Evolutionary conservation across 768 basidiomycete genomes (phyloP), one percentile per base, ranked within the genome.

Genomic region (Boletus reticuloceps): DNA sequence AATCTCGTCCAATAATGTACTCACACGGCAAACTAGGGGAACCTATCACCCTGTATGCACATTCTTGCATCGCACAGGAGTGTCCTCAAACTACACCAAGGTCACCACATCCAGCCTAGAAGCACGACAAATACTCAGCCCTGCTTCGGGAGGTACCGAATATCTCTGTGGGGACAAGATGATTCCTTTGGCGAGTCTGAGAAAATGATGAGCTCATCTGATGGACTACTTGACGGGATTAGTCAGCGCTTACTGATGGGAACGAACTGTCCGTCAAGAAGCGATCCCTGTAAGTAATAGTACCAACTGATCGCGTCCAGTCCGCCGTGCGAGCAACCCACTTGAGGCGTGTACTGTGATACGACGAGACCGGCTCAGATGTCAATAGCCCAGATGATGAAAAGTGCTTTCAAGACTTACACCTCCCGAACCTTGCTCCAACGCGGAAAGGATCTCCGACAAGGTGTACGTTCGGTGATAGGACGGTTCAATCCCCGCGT

Each of bases 401-500:
- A 22, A 0, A 29, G 7, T 2, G 5, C 13, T 17, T n/a, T 16
- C 4, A 9, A 8, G 36, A 60, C 58, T 31, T 64, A 66, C 50
- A 32, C 82, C 85, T 25, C 80, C 83, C 2, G 79, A 80, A 41
- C 77, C 83, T 19, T 72, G 54, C 67, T 80, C 75, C 34, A 90
- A 69, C 1, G 86, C 89, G 42, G 76, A 63, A 9, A 76, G 74
- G 29, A 90, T 65, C 4, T 77, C 68, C 6, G 78, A 69, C n/a
- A 88, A 75, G 0, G 82, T 83, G 68, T 83, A 83, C 0, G 83
- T 85, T 54, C 68, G 69, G 51, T 71, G 72, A 5, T 69, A 65
- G 6, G 79, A 79, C 3, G 91, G 92, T 5, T 80, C 81, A 62
- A 94, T 93, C n/a, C 89, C 90, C 11, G 78, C 84, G n/a, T 79